These are phyloP conservation scores for Xylariales sp. DNA, from an alignment of 2,329 filamentous ascomycete species.

Conservation along the genomic window DNA sequence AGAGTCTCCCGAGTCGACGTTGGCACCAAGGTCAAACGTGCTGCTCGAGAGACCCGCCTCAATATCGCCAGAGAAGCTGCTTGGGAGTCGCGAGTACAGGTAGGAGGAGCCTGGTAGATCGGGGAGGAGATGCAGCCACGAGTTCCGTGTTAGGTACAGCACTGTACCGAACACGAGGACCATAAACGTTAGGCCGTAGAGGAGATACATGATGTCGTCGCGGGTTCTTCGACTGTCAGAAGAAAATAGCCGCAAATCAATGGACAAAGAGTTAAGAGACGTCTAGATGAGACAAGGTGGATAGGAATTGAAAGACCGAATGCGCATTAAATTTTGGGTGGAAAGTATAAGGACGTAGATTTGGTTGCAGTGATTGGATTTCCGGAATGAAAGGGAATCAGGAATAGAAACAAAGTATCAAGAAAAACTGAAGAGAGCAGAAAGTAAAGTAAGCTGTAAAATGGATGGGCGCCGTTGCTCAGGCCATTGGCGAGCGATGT, in stretches of 20 bases:
- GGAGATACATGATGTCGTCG: conserved; percentile 66
- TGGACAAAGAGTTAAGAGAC: conserved; percentile 3
- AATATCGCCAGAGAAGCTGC: conserved; percentile 80
- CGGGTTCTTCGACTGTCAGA: conserved; percentile 4
- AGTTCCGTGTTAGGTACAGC: conserved; percentile 82
- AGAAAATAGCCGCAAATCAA: conserved; percentile 14
- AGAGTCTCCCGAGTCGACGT: conserved; percentile 81
- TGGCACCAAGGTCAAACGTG: conserved; percentile 84
- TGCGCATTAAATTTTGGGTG: conserved; percentile 1
- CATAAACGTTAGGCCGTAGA: conserved; percentile 80
- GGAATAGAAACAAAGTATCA: conserved; percentile 8
- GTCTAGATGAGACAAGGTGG: not conserved
- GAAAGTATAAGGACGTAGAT: conserved; percentile 8
- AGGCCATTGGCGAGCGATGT: conserved; percentile 34
- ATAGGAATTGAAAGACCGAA: not conserved
- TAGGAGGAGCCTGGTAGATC: conserved; percentile 48
- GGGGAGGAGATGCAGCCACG: conserved; percentile 79
- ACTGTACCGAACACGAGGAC: conserved; percentile 77
- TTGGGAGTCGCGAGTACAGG: conserved; percentile 81
- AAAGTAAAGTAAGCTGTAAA: conserved; percentile 24
- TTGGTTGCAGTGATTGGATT: conserved; percentile 14
- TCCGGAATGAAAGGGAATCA: conserved; percentile 14
- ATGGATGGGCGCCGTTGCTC: conserved; percentile 16
- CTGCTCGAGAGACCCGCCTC: conserved; percentile 86
- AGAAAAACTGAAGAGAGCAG: conserved; percentile 6